Base-by-base conservation (phyloP, 2,329 filamentous ascomycete genomes). In the Monilinia polystroma region DNA sequence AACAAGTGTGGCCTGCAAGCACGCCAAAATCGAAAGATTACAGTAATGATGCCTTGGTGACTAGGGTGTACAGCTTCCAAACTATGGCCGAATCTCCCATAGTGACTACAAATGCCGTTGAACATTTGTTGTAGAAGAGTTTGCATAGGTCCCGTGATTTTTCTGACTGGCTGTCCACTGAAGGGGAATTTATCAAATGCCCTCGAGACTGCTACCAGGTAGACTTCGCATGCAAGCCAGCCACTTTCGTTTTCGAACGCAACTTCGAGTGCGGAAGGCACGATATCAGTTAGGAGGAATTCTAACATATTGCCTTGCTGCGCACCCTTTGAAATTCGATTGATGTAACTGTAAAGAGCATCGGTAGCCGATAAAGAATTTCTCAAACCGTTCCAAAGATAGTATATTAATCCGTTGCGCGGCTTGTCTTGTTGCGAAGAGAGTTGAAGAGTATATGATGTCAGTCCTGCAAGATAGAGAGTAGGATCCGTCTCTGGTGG, bases 331-430 rank as follows among this genome's bases (percentile, higher is more conserved):
- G 63, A 68, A 26, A 75, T 64, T 57, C 68, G 69, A 5, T 43
- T 64, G 26, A 67, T 68, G 38, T 72, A 71, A 20, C 68, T 67
- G 29, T 62, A 43, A 23, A 71, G 43, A 12, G 58, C 62, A 29
- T 58, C 59, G 29, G 64, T 57, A 16, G 66, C 62, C 18, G 69
- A 63, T 6, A 75, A 47, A 35, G 73, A 70, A 45, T 67, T 72
- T 59, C 68, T 71, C 70, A 73, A 75, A 14, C 71, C 71, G 64
- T 68, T 73, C 63, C 70, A 71, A 7, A 76, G 69, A 65, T 75
- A 76, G 63, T 74, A 70, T 53, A 75, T 75, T 12, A 75, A 67
- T 41, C 71, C 70, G 10, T 67, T 69, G 12, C 70, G 66, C 49
- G 69, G 67, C 43, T 68, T 72, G 58, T 68, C 66, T 2, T 64